Base-by-base conservation (phyloP, 768 basidiomycete species). In the Pleurotus platypus region DNA sequence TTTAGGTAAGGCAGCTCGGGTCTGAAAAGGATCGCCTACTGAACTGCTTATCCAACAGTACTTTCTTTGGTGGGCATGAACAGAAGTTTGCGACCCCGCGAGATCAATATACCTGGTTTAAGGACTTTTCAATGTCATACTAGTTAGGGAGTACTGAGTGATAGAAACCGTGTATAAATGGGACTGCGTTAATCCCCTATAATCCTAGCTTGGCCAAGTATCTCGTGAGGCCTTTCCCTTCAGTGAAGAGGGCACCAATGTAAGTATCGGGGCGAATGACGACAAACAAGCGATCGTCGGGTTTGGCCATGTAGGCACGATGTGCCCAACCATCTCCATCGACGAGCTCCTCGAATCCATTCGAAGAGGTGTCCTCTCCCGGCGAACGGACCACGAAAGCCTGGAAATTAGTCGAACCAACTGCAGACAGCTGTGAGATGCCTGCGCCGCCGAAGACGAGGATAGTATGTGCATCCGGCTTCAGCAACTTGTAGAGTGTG, bases 31-130 rank as follows among this genome's bases (percentile, higher is more conserved):
- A 46, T 16, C 22, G n/a, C 53, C 62, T 24, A 56, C 55, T 40
- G 13, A 35, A 3, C 12, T 18, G 30, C 55, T 12, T 6, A 15
- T 60, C 2, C 9, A 8, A 35, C 11, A 87, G 86, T 60, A 87
- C 88, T 5, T 90, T 90, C 70, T 92, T 92, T 62, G 90, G 90
- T 9, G 90, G 90, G 0, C 89, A 91, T 60, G 83, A 82, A 4
- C 62, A 72, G 4, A 63, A 77, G 43, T 92, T 82, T 64, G 88
- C 86, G 13, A 85, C 88, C 15, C 89, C 90, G 2, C 79, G 70
- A 60, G 84, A 90, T 66, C 91, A 92, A 66, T 85, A 85, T 61
- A 76, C 80, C 1, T 91, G 87, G 84, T 92, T 91, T 73, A 89
- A 78, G 62, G 83, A 82, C 61, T 90, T 90, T 62, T 67, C 70